Evolutionary conservation across 257 asterid species (phyloP).

Genomic region (Osmanthus fragrans): DNA sequence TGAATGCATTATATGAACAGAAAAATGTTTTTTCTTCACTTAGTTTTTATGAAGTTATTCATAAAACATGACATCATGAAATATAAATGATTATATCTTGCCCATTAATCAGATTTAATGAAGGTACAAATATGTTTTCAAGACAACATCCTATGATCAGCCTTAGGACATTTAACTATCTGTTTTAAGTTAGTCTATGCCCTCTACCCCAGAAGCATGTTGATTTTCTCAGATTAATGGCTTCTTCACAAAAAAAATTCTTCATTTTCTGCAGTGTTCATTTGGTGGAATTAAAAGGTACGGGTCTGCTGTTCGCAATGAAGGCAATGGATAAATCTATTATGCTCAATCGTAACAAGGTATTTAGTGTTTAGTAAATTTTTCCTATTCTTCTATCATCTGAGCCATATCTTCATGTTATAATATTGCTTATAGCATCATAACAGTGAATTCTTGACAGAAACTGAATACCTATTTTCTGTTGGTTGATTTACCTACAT

Average conservation of each 20-base stretch:
- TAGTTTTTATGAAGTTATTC: background rate
- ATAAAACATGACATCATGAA: background rate
- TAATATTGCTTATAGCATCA: background rate
- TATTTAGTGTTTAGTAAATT: constrained; percentile 13
- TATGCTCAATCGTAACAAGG: constrained; percentile 97
- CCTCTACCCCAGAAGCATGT: background rate
- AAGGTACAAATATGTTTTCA: background rate
- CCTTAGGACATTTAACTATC: background rate
- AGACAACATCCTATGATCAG: background rate
- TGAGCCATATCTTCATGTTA: background rate
- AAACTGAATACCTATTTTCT: background rate
- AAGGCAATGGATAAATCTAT: constrained; percentile 97
- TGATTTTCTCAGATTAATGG: background rate
- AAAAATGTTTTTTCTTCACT: background rate
- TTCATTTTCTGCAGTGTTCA: constrained; percentile 73
- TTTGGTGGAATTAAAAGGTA: constrained; percentile 87
- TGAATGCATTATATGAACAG: too few species aligned
- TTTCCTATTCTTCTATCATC: constrained; percentile 8
- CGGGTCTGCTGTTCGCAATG: constrained; percentile 83
- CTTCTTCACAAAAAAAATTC: constrained; percentile 7
- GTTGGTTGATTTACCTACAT: background rate
- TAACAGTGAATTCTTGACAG: background rate
- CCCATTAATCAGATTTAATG: background rate
- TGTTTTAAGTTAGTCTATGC: background rate
- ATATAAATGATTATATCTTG: background rate